Percentiles rank a stretch among this genome's conserved stretches.
Conservation (phyloP, 352 stramenopile genomes). For the Globisporangium parvum region DNA sequence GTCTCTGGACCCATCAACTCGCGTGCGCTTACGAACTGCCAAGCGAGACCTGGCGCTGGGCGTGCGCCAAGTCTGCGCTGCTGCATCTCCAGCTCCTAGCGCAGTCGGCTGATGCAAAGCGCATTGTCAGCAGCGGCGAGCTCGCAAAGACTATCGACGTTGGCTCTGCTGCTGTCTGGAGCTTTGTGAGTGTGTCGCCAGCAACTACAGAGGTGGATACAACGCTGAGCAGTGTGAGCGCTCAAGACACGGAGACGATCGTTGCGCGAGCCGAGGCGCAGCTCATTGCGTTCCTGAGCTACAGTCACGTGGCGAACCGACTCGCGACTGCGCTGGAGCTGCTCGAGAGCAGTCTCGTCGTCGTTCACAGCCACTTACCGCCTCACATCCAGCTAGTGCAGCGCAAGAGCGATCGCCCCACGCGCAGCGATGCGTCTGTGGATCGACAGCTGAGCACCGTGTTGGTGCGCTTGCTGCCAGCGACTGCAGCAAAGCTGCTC, state of each 20-base stretch:
- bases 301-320: background rate
- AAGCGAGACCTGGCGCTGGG: conserved; percentile 21
- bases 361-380: conserved; percentile 19
- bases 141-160: background rate
- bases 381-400: background rate
- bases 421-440: conserved; percentile 12
- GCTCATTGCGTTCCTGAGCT: conserved; percentile 21
- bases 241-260: conserved; percentile 11
- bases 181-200: background rate
- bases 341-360: conserved; percentile 19
- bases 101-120: background rate
- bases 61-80: conserved; percentile 32
- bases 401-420: background rate
- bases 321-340: conserved; percentile 4
- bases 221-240: background rate
- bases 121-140: background rate
- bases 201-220: too few species aligned
- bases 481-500: conserved; percentile 10
- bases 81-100: conserved; percentile 34
- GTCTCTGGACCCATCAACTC: conserved; percentile 39
- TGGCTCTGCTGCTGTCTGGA: conserved; percentile 2
- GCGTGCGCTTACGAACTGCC: conserved; percentile 12
- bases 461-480: conserved; percentile 37
- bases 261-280: conserved; percentile 22
- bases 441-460: conserved; percentile 53